phyloP scores from a whole-genome alignment of 2,329 filamentous ascomycete genomes.

The Ophiostoma triangulosporum region DNA sequence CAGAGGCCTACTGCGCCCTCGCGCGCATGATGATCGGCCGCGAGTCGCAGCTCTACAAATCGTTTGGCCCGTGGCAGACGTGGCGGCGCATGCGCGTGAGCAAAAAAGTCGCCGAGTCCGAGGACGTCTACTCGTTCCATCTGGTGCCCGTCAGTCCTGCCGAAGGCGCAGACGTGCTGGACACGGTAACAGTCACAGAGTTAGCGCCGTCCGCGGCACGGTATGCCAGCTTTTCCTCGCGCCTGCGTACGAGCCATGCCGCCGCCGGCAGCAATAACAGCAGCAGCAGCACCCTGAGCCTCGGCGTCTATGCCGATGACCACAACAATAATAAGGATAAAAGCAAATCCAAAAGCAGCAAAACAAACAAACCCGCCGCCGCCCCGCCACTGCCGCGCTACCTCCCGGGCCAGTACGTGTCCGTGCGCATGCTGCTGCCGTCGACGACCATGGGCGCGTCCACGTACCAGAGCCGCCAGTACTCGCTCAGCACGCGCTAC shows the following conservation, averaged over 20 bases:
- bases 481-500: slow-evolving; percentile 56
- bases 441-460: no score
- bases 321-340: no score
- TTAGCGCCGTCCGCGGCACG: background rate
- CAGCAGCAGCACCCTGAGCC: background rate
- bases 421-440: slow-evolving; percentile 44
- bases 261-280: no score
- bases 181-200: background rate
- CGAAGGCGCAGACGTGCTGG: background rate
- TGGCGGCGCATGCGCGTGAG: slow-evolving; percentile 56
- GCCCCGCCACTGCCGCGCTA: slow-evolving; percentile 46
- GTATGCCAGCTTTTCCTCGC: slow-evolving; percentile 4
- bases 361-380: background rate
- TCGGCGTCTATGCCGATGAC: no score
- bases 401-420: slow-evolving; percentile 61
- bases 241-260: slow-evolving; percentile 6
- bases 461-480: slow-evolving; percentile 51
- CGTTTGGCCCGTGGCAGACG: slow-evolving; percentile 44
- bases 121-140: slow-evolving; percentile 58
- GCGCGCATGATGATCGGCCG: slow-evolving; percentile 58
- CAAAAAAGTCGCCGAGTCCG: slow-evolving; percentile 50
- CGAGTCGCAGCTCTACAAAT: slow-evolving; percentile 49
- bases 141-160: slow-evolving; percentile 41
- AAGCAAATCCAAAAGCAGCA: background rate
- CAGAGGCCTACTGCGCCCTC: slow-evolving; percentile 57